Base-by-base conservation (phyloP, 176 grass and related monocot species). In the Paspalum vaginatum region DNA sequence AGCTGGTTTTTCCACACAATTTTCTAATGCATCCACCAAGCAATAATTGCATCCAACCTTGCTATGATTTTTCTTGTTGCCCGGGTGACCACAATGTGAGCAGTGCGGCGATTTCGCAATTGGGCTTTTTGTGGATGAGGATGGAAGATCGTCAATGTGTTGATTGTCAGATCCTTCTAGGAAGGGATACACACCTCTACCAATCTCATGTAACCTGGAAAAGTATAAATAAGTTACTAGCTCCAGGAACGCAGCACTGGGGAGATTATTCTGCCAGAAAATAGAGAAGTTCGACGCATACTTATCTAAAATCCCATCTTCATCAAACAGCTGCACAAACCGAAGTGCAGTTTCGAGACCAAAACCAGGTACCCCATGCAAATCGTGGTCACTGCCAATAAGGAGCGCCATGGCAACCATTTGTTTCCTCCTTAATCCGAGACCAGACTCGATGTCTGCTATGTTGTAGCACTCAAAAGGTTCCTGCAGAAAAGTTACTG, bases 391-490 rank as follows among this genome's bases (percentile, higher is more conserved):
- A 65, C 86, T 93, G 32, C 96, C 96, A 77, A 91, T 86, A 83
- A 95, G 85, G 70, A 99, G 90, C 40, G 90, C 90, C 86, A 95
- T 95, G 55, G 92, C 86, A 45, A 99, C 89, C 92, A 99, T 88
- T 84, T 99, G 88, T 75, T 93, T 99, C 90, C 96, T 95, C 82
- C 89, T 95, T 63, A 99, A 68, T 59, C 90, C 92, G 51, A 99
- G 84, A 50, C 90, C 84, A 87, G 88, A 64, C 73, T 99, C 96
- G 27, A 99, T 91, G 60, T 99, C 96, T 62, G 82, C 90, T 79
- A 93, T 54, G 68, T 91, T 87, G 79, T 99, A 99, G 90, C 92
- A 95, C 83, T 99, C 96, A 66, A 99, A 95, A 71, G 96, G 96
- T 82, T 99, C 92, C 96, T 99, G 86, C n/a, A 84, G 15, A 69